Evolutionary conservation across 495 filamentous ascomycete genomes (phyloP).

Genomic region (Penicillium ochrochloron): DNA sequence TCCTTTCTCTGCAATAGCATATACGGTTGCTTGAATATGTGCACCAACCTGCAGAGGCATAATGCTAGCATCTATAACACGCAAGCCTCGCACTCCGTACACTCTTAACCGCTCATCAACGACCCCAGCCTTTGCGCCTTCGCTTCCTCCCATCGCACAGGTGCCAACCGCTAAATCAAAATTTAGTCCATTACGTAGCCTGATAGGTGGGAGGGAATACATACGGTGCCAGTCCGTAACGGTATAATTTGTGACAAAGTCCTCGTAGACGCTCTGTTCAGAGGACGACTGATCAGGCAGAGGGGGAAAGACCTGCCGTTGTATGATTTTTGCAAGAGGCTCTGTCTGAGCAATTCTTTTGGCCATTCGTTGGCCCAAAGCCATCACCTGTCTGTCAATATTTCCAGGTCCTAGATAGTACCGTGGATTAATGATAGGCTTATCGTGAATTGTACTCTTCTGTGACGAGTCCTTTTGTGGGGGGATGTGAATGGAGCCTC

Average conservation of each 20-base stretch:
- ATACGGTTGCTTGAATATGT: slow-evolving; percentile 59
- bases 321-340: slow-evolving; percentile 48
- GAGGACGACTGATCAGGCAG: neutral
- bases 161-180: slow-evolving; percentile 46
- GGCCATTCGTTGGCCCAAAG: slow-evolving; percentile 43
- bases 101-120: slow-evolving; percentile 54
- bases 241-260: slow-evolving; percentile 45
- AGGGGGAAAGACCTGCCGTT: slow-evolving; percentile 43
- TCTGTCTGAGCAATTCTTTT: slow-evolving; percentile 46
- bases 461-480: slow-evolving; percentile 7
- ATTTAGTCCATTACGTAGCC: neutral
- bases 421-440: slow-evolving; percentile 49
- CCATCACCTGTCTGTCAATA: slow-evolving; percentile 51
- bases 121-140: slow-evolving; percentile 42
- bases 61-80: slow-evolving; percentile 61
- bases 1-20: slow-evolving; percentile 58
- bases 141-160: slow-evolving; percentile 54
- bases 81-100: slow-evolving; percentile 50
- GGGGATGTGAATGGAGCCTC: slow-evolving; percentile 53
- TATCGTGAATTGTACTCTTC: slow-evolving; percentile 24
- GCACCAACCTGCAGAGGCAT: slow-evolving; percentile 56
- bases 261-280: slow-evolving; percentile 35
- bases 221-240: slow-evolving; percentile 48
- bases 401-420: slow-evolving; percentile 44
- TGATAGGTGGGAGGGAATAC: neutral